Base-by-base conservation (phyloP, 345 rosid species). In the Brassica nigra region DNA sequence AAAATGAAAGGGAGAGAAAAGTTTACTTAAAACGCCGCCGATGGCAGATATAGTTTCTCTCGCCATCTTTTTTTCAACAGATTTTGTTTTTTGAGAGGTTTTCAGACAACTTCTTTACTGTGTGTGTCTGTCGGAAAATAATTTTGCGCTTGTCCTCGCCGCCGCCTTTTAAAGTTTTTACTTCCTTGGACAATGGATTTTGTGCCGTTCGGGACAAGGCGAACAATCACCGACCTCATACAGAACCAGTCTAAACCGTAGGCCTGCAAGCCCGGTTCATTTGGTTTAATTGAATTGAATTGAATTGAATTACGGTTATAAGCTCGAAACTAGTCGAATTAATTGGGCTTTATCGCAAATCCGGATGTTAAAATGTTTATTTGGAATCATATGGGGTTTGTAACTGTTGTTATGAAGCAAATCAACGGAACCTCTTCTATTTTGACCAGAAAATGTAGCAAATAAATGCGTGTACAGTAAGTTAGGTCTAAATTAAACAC, bases 21-120 rank as follows among this genome's bases (percentile, higher is more conserved):
- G 49, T 42, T 76, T 82, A 89, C 97, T 97, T 5, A 95, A 94
- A 18, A 96, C 99, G 62, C 94, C 95, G 10, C 97, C 98, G 36
- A 95, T 79, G 12, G 94, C 27, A 23, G 27, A 23, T 23, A 23
- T 23, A 23, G 27, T 59, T 23, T 95, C 93, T 83, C 85, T 95
- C 49, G 90, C 96, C 99, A 93, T 95, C 20, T 68, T 67, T 95
- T 15, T 68, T 67, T 18, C 34, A 33, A 3, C 44, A 29, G 34
- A 0, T 34, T 34, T 10, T 15, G n/a, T 8, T 10, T 3, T 15
- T 11, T 20, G 62, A 4, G 52, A 37, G 30, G 6, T 31, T 34
- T 59, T 30, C 30, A 64, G 62, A 68, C 70, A 69, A n/a, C 29
- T 37, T 18, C 12, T 49, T 36, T 28, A 0, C 20, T 78, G 23